A percentile compares a stretch with the other conserved stretches of the same genome.
These are phyloP conservation scores for Carnegiea gigantea DNA, from an alignment of 179 eudicot genomes.

Conservation along the genomic window DNA sequence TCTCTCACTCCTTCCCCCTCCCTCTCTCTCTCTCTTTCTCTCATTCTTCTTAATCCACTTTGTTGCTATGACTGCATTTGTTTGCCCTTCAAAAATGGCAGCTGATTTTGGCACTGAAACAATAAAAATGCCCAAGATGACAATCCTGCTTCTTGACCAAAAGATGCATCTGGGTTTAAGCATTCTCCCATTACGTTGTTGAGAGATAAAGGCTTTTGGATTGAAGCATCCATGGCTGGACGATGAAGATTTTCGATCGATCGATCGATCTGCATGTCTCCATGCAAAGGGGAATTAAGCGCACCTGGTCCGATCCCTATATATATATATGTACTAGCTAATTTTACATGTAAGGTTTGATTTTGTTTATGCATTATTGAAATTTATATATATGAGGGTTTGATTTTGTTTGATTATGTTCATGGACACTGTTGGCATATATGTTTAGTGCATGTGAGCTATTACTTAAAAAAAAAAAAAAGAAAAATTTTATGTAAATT, in stretches of 20 bases:
- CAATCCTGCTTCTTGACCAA: neutral
- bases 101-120: neutral
- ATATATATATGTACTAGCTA: neutral
- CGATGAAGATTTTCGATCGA: neutral
- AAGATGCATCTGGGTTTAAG: neutral
- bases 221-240: neutral
- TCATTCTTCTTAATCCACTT: neutral
- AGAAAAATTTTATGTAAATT: too few relatives aligned
- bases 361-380: neutral
- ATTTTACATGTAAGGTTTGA: neutral
- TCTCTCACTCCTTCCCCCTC: neutral
- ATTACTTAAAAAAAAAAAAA: too few relatives aligned
- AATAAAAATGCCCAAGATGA: neutral
- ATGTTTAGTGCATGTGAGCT: too few relatives aligned
- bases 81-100: neutral
- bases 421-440: too few relatives aligned
- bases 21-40: neutral
- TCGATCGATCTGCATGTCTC: slow-evolving; percentile 2
- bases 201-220: neutral
- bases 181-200: neutral
- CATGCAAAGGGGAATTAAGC: slow-evolving; percentile 54
- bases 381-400: too few relatives aligned
- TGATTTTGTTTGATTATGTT: too few relatives aligned
- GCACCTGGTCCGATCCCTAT: slow-evolving; percentile 44
- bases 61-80: too few relatives aligned